These are phyloP conservation scores for Pseudonitzschia multiseries DNA, from an alignment of 108 stramenopile genomes.

Conservation along the genomic window DNA sequence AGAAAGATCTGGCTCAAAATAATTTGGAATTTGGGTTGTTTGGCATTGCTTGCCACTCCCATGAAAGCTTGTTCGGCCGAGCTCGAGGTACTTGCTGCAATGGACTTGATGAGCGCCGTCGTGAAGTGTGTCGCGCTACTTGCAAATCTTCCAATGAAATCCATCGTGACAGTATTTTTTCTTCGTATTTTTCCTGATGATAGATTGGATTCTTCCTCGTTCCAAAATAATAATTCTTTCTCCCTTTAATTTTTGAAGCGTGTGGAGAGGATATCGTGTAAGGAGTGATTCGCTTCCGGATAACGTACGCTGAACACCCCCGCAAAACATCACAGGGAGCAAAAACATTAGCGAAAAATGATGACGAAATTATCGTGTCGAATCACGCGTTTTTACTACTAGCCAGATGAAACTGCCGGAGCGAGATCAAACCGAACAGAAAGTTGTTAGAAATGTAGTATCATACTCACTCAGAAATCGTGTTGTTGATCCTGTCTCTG, in stretches of 20 bases:
- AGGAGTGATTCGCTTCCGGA: too few relatives aligned
- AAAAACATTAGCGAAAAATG: too few relatives aligned
- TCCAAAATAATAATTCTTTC: background rate
- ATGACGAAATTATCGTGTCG: too few relatives aligned
- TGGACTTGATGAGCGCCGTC: background rate
- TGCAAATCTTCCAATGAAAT: background rate
- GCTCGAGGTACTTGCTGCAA: background rate
- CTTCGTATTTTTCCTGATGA: background rate
- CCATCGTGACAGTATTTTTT: background rate
- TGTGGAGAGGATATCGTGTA: background rate
- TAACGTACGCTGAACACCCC: too few relatives aligned
- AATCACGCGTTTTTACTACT: too few relatives aligned
- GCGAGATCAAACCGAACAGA: too few relatives aligned
- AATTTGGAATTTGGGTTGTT: background rate
- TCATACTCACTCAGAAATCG: too few relatives aligned
- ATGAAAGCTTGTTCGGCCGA: background rate
- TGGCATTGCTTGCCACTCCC: background rate
- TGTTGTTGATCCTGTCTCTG: too few relatives aligned
- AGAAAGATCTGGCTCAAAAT: background rate
- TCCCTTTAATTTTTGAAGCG: background rate
- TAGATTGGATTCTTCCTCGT: background rate
- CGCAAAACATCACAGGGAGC: too few relatives aligned
- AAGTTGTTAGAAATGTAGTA: too few relatives aligned
- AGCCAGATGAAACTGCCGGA: too few relatives aligned
- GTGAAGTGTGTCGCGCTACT: background rate